These are phyloP conservation scores for Hypoxylon sp. DNA, from an alignment of 2,329 filamentous ascomycete species.

Conservation along the genomic window DNA sequence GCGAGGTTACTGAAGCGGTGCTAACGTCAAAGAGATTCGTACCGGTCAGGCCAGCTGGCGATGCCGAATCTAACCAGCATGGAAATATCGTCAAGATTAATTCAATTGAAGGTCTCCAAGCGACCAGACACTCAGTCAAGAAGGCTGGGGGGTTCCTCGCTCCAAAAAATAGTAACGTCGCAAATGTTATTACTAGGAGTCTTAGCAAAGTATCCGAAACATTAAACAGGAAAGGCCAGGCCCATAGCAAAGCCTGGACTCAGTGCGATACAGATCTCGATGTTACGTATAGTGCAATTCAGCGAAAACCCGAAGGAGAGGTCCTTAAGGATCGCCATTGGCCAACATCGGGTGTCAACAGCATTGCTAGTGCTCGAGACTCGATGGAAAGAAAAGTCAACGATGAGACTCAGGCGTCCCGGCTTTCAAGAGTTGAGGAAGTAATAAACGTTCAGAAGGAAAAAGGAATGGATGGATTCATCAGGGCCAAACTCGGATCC, in stretches of 20 bases:
- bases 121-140: not conserved
- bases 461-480: conserved; percentile 27
- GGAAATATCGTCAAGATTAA: not conserved
- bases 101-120: not conserved
- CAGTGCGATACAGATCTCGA: conserved; percentile 16
- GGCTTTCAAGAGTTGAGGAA: conserved; percentile 23
- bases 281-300: not conserved
- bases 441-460: conserved; percentile 12
- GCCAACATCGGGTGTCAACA: not conserved
- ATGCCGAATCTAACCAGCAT: conserved; percentile 4
- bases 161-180: not conserved
- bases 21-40: not conserved
- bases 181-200: not conserved
- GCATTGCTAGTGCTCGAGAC: not conserved
- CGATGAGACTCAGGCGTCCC: not conserved
- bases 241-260: not conserved
- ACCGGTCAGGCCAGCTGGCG: not conserved
- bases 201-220: not conserved
- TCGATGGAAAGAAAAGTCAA: not conserved
- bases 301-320: not conserved
- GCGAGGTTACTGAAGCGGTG: not conserved
- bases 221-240: not conserved
- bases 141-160: not conserved
- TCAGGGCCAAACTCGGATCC: conserved; percentile 12
- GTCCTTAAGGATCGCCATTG: not conserved